Conservation (phyloP, 1,139 yeast genomes). For the Suzukiozyma palmioleophila region DNA sequence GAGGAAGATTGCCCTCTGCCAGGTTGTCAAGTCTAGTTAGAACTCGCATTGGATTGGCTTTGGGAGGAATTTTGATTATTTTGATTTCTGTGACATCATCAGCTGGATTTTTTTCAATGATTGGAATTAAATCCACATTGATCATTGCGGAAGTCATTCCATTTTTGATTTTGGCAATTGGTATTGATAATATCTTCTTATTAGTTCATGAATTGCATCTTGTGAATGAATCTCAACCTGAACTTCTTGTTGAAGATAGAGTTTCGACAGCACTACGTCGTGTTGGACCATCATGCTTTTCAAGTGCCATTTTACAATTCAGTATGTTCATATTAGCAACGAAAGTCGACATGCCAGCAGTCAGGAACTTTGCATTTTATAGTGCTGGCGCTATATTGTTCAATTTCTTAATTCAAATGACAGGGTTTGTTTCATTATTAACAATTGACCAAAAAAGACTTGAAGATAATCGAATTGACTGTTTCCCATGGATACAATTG, state of each 20-base stretch:
- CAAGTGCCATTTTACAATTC: slow-evolving; percentile 73
- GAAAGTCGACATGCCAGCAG: slow-evolving; percentile 91
- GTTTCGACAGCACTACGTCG: slow-evolving; percentile 61
- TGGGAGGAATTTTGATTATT: slow-evolving; percentile 78
- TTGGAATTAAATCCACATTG: slow-evolving; percentile 80
- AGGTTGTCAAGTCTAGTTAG: slow-evolving; percentile 35
- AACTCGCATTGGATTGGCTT: slow-evolving; percentile 72
- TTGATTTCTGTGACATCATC: slow-evolving; percentile 74
- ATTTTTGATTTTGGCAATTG: slow-evolving; percentile 88
- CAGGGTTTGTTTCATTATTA: slow-evolving; percentile 72
- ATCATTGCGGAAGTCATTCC: slow-evolving; percentile 97
- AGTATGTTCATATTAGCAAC: slow-evolving; percentile 78
- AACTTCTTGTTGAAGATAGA: slow-evolving; percentile 39
- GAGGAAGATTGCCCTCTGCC: slow-evolving; percentile 45
- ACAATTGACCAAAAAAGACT: slow-evolving; percentile 62
- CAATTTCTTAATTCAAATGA: slow-evolving; percentile 75
- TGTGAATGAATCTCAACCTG: slow-evolving; percentile 33
- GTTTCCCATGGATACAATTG: slow-evolving; percentile 46
- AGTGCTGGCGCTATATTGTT: slow-evolving; percentile 82
- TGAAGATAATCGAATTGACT: slow-evolving; percentile 57
- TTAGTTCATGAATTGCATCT: slow-evolving; percentile 73
- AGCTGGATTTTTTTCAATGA: slow-evolving; percentile 71
- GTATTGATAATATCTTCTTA: slow-evolving; percentile 88
- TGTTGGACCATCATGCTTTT: slow-evolving; percentile 83
- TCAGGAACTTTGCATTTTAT: slow-evolving; percentile 83